Conservation (phyloP, 495 filamentous ascomycete genomes). For the Xylaria castorea region DNA sequence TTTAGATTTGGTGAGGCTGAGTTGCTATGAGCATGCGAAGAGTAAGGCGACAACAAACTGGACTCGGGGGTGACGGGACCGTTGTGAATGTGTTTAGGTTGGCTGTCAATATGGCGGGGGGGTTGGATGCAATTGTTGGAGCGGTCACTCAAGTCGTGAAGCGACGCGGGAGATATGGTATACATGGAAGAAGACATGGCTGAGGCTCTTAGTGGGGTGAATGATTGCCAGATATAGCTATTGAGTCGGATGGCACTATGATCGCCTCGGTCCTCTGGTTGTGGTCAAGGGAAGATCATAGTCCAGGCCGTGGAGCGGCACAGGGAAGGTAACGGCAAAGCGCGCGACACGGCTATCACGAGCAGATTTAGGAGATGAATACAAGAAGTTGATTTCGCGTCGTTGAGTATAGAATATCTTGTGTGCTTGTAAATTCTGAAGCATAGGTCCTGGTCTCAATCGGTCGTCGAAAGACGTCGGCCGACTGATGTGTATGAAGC, state of each 20-base stretch:
- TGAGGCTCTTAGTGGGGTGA: constrained; percentile 32
- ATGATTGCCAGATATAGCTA: constrained; percentile 35
- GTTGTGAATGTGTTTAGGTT: constrained; percentile 30
- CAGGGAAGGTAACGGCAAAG: not conserved
- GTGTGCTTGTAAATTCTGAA: not conserved
- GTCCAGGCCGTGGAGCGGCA: constrained; percentile 26
- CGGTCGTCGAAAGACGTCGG: constrained; percentile 1
- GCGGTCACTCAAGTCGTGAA: constrained; percentile 39
- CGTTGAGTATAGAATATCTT: not conserved
- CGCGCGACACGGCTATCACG: constrained; percentile 1
- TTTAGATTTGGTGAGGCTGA: constrained; percentile 49
- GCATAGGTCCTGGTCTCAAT: constrained; percentile 17
- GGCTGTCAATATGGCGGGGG: constrained; percentile 33
- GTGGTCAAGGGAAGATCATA: constrained; percentile 35
- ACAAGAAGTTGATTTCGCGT: not conserved
- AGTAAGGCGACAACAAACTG: constrained; percentile 49
- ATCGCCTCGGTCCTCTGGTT: constrained; percentile 30
- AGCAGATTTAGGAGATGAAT: not conserved
- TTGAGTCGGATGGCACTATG: constrained; percentile 31
- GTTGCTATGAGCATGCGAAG: constrained; percentile 45
- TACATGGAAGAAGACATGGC: constrained; percentile 43
- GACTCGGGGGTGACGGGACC: constrained; percentile 37
- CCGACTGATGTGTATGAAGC: constrained; percentile 24
- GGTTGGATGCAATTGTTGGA: constrained; percentile 36
- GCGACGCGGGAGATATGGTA: constrained; percentile 43